A percentile compares a stretch with the other conserved stretches of the same genome.
Conservation (phyloP, 1,139 yeast genomes). For the Debaryomyces fabryi region DNA sequence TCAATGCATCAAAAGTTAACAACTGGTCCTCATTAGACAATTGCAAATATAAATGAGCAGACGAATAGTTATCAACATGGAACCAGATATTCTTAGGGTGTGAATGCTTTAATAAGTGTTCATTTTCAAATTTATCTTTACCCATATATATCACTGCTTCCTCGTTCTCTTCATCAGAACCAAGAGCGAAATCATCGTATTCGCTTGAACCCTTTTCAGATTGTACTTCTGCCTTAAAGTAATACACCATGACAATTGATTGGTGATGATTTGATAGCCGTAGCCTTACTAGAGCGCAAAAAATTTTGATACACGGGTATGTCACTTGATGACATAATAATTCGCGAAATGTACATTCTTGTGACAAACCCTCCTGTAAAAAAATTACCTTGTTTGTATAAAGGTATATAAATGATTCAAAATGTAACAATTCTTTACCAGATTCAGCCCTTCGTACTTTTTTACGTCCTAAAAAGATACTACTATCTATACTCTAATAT, state of each 20-base stretch:
- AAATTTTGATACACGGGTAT: neutral
- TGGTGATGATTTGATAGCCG: neutral
- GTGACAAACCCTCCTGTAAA: slow-evolving; percentile 6
- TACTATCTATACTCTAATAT: neutral
- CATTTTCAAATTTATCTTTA: slow-evolving; percentile 76
- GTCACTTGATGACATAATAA: slow-evolving; percentile 4
- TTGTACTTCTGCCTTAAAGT: slow-evolving; percentile 50
- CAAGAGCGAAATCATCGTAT: slow-evolving; percentile 20
- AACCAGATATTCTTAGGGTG: slow-evolving; percentile 78
- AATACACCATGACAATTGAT: slow-evolving; percentile 53
- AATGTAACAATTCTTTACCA: slow-evolving; percentile 1
- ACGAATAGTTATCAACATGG: slow-evolving; percentile 78
- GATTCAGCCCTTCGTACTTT: neutral
- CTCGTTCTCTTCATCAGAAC: slow-evolving; percentile 28
- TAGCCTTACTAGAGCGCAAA: neutral
- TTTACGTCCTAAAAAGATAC: neutral
- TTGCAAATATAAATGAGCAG: slow-evolving; percentile 81
- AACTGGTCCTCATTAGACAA: slow-evolving; percentile 49
- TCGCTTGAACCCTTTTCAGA: slow-evolving; percentile 17
- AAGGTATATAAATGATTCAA: slow-evolving; percentile 7
- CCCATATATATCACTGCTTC: slow-evolving; percentile 64
- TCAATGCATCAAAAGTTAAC: slow-evolving; percentile 34
- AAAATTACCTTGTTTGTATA: slow-evolving; percentile 12
- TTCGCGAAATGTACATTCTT: slow-evolving; percentile 8
- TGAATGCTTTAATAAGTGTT: slow-evolving; percentile 69